These are phyloP conservation scores for Pseudozyma tsukubaensis DNA, from an alignment of 1,284 basidiomycete genomes.

Conservation along the genomic window DNA sequence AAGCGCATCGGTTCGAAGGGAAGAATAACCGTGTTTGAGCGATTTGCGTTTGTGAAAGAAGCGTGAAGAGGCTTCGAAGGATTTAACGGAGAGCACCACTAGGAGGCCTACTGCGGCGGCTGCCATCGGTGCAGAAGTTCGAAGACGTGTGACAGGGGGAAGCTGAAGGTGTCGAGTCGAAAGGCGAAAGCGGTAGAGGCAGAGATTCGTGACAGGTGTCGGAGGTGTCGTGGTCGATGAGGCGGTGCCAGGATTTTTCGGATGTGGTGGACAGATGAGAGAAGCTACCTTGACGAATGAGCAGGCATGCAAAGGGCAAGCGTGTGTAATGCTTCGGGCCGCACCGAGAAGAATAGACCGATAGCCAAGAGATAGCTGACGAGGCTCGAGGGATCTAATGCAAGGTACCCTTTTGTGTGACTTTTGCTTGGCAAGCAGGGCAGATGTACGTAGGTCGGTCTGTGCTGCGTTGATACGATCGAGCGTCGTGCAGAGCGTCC, in stretches of 20 bases:
- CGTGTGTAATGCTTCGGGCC: too few relatives aligned
- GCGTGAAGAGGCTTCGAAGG: slow-evolving; percentile 47
- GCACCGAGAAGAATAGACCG: too few relatives aligned
- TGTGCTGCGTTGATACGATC: too few relatives aligned
- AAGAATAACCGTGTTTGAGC: slow-evolving; percentile 47
- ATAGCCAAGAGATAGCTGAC: too few relatives aligned
- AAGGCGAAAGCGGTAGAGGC: neutral
- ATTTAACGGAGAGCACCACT: slow-evolving; percentile 45
- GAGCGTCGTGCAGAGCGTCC: too few relatives aligned
- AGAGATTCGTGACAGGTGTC: neutral
- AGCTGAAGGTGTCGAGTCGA: neutral
- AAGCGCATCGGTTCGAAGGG: slow-evolving; percentile 39
- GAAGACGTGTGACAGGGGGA: neutral
- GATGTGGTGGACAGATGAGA: too few relatives aligned
- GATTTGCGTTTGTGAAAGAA: slow-evolving; percentile 41
- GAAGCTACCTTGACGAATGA: too few relatives aligned
- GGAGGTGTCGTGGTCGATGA: neutral
- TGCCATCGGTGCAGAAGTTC: slow-evolving; percentile 20
- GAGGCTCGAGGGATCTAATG: too few relatives aligned
- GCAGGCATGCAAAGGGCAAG: too few relatives aligned
- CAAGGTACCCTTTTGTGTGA: too few relatives aligned
- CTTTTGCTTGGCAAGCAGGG: too few relatives aligned
- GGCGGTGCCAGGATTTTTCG: neutral
- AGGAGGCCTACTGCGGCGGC: slow-evolving; percentile 37
- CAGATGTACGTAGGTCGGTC: too few relatives aligned